Percentiles rank a stretch among this genome's conserved stretches.
Evolutionary conservation across 2,329 filamentous ascomycete genomes (phyloP).

Genomic region (Akanthomyces dipterigenus): DNA sequence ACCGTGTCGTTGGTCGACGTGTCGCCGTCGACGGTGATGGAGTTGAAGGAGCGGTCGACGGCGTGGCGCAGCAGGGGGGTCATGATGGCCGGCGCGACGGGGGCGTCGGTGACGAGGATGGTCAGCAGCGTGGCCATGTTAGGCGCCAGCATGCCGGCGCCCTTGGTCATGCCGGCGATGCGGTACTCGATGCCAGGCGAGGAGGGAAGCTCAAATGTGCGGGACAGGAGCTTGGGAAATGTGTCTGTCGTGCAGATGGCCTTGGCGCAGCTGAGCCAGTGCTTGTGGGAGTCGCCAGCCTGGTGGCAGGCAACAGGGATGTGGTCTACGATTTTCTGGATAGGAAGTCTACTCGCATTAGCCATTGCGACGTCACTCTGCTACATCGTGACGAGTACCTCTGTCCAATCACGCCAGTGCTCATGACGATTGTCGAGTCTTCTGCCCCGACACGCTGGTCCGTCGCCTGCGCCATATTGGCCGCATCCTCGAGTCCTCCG

Average conservation of each 20-base stretch:
- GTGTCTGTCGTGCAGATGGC: slow-evolving; percentile 98
- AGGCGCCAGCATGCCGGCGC: slow-evolving; percentile 97
- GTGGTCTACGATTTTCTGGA: slow-evolving; percentile 78
- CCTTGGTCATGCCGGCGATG: slow-evolving; percentile 94
- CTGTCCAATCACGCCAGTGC: slow-evolving; percentile 95
- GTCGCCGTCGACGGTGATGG: slow-evolving; percentile 94
- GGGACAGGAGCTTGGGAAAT: slow-evolving; percentile 90
- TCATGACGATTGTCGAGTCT: slow-evolving; percentile 84
- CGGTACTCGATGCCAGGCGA: slow-evolving; percentile 69
- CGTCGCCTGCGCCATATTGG: slow-evolving; percentile 71
- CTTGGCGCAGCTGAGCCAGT: slow-evolving; percentile 80
- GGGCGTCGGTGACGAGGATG: slow-evolving; percentile 85
- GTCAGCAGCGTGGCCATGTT: slow-evolving; percentile 97
- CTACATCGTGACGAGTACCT: slow-evolving; percentile 41
- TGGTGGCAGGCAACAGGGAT: slow-evolving; percentile 70
- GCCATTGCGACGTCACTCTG: slow-evolving; percentile 1
- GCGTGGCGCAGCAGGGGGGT: slow-evolving; percentile 64
- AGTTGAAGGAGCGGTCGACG: slow-evolving; percentile 84
- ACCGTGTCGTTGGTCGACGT: slow-evolving; percentile 97
- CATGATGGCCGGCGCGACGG: slow-evolving; percentile 62
- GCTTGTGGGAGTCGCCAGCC: slow-evolving; percentile 68
- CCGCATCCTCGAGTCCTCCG: slow-evolving; percentile 82
- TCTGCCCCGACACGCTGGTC: slow-evolving; percentile 52
- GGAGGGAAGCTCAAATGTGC: slow-evolving; percentile 76
- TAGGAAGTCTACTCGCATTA: slow-evolving; percentile 58